These are phyloP conservation scores for Penicillium ochrochloron DNA, from an alignment of 495 filamentous ascomycete species.

Conservation along the genomic window DNA sequence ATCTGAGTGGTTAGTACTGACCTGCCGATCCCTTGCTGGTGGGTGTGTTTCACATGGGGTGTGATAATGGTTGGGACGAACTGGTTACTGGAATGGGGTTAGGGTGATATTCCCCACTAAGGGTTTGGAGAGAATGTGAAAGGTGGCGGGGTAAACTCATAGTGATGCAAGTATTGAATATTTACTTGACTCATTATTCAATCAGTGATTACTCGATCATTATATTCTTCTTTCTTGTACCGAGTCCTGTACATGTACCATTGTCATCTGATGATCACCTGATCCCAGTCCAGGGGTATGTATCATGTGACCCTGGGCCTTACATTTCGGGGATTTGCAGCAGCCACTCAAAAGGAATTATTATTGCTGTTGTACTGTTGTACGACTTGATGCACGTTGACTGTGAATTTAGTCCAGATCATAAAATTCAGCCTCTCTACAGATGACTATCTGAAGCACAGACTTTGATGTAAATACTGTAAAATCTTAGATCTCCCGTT, in stretches of 20 bases:
- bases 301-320: background rate
- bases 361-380: too few species aligned
- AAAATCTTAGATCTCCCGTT: background rate
- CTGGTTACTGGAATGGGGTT: slow-evolving; percentile 7
- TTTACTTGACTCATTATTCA: background rate
- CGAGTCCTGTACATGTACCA: background rate
- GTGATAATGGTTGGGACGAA: background rate
- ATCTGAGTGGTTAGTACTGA: background rate
- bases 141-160: background rate
- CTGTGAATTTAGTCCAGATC: too few species aligned
- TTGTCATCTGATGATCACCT: background rate
- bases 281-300: background rate
- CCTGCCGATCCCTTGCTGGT: background rate
- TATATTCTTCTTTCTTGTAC: too few species aligned
- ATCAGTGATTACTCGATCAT: background rate
- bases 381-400: background rate
- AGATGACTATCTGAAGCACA: background rate
- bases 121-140: background rate
- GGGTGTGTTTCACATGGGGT: slow-evolving; percentile 4
- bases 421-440: background rate
- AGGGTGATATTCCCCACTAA: background rate
- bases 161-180: background rate
- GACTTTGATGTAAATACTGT: background rate
- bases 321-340: background rate
- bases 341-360: slow-evolving; percentile 1